Base-by-base conservation (phyloP, 768 basidiomycete species). In the Mycena crocata region DNA sequence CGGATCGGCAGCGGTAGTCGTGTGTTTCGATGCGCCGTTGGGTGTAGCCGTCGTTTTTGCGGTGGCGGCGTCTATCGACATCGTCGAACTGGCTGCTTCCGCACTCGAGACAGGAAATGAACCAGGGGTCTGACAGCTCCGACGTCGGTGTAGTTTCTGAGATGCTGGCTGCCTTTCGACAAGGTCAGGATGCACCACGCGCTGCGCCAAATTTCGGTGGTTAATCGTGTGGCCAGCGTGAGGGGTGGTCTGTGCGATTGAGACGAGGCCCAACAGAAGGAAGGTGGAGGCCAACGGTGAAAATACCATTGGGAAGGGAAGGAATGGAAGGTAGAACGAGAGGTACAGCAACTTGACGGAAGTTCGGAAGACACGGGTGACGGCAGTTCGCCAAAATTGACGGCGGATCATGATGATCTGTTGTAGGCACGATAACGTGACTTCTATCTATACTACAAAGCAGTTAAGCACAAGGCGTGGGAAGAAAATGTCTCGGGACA, bases 201-300 rank as follows among this genome's bases (percentile, higher is more conserved):
- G 65, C 46, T 61, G 54, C 31, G 59, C 52, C 30, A 66, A 13
- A 13, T 30, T 34, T 5, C 60, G 60, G 34, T 67, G 66, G 30
- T 51, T 54, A 2, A 44, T 12, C 19, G 66, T 12, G 40, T 44
- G 42, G 49, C 55, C 60, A 46, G 50, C 55, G 23, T 57, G 42
- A 19, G 30, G 46, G 30, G 39, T 44, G 28, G 48, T 48, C 26
- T 39, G 55, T n/a, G 35, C 45, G 17, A 51, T 23, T 13, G 55
- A n/a, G 26, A 56, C 40, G 30, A 62, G 26, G 32, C 39, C 48
- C 21, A 67, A 49, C 12, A 67, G 12, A 62, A 67, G 28, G 40
- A 67, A 49, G 52, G 66, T 67, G 66, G 60, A 57, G 5, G n/a
- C 49, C 60, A 62, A 42, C 13, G 54, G 39, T 40, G 48, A 34